phyloP scores from a whole-genome alignment of 495 filamentous ascomycete genomes.

The Jackrogersella minutella region DNA sequence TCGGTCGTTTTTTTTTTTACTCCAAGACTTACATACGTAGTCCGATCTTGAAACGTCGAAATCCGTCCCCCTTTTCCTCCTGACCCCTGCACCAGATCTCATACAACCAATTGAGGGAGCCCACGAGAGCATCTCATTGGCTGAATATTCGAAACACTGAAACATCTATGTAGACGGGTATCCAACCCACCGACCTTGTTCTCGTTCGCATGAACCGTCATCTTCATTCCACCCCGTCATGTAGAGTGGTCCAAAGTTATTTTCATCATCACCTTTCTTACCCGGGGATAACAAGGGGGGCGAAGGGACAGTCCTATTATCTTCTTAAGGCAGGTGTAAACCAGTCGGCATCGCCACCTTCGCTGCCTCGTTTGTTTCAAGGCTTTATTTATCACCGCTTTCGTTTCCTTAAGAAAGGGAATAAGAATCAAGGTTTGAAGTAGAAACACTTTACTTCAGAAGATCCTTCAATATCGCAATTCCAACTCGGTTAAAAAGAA shows the following conservation, averaged over 20 bases:
- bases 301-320: neutral
- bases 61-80: constrained; percentile 9
- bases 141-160: constrained; percentile 33
- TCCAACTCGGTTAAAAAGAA: neutral
- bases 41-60: constrained; percentile 36
- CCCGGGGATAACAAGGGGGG: neutral
- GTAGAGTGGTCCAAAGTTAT: constrained; percentile 18
- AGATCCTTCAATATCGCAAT: constrained; percentile 10
- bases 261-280: neutral
- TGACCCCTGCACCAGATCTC: constrained; percentile 35
- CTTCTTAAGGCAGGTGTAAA: constrained; percentile 29
- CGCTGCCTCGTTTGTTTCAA: constrained; percentile 16
- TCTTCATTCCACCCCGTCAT: constrained; percentile 32
- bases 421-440: neutral
- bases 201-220: constrained; percentile 33
- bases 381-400: constrained; percentile 6
- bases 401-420: neutral
- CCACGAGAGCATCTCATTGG: constrained; percentile 21
- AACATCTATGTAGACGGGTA: constrained; percentile 29
- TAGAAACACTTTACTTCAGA: neutral
- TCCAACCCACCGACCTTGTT: constrained; percentile 2
- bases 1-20: constrained; percentile 13
- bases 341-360: constrained; percentile 17
- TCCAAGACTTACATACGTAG: constrained; percentile 24
- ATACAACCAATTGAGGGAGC: constrained; percentile 28